Percentiles rank a stretch among this genome's conserved stretches.
Evolutionary conservation across 2,329 filamentous ascomycete genomes (phyloP).

Genomic region (Keithomyces neogunnii): DNA sequence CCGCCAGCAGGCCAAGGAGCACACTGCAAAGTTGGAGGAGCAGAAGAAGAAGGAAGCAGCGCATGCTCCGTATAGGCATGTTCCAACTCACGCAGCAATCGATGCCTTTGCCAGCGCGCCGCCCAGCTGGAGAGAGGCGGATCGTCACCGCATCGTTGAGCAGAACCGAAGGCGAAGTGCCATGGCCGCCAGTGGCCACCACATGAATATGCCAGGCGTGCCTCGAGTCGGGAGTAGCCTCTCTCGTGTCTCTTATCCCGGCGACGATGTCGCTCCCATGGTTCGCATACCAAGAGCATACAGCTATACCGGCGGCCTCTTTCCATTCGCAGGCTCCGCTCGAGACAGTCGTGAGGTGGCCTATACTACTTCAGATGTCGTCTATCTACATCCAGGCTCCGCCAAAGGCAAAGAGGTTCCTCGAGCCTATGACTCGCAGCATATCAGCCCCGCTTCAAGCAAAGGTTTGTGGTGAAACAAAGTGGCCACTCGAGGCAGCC

Average conservation of each 20-base stretch:
- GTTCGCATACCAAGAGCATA: conserved; percentile 32
- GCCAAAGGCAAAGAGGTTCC: conserved; percentile 36
- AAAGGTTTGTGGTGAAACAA: conserved; percentile 20
- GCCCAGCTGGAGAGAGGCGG: conserved; percentile 38
- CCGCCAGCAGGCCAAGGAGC: conserved; percentile 47
- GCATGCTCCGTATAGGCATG: conserved; percentile 44
- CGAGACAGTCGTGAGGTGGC: conserved; percentile 21
- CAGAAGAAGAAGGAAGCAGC: conserved; percentile 33
- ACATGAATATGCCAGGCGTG: conserved; percentile 27
- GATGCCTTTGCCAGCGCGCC: conserved; percentile 50
- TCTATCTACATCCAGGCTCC: conserved; percentile 17
- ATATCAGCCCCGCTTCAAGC: conserved; percentile 28
- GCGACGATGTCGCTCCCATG: conserved; percentile 29
- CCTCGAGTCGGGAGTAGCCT: conserved; percentile 41
- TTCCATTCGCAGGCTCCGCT: conserved; percentile 17
- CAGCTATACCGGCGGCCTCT: conserved; percentile 31
- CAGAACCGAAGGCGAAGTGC: conserved; percentile 41
- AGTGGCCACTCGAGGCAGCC: neutral
- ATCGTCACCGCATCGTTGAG: conserved; percentile 39
- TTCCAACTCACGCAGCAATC: conserved; percentile 52
- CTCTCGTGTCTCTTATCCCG: conserved; percentile 38
- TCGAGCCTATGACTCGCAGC: conserved; percentile 23
- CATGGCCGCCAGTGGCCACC: conserved; percentile 32
- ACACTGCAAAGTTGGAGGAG: conserved; percentile 38
- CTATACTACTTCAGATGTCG: conserved; percentile 19